A percentile compares a stretch with the other conserved stretches of the same genome.
Conservation (phyloP, 768 basidiomycete genomes). For the Macrocybe gigantea region DNA sequence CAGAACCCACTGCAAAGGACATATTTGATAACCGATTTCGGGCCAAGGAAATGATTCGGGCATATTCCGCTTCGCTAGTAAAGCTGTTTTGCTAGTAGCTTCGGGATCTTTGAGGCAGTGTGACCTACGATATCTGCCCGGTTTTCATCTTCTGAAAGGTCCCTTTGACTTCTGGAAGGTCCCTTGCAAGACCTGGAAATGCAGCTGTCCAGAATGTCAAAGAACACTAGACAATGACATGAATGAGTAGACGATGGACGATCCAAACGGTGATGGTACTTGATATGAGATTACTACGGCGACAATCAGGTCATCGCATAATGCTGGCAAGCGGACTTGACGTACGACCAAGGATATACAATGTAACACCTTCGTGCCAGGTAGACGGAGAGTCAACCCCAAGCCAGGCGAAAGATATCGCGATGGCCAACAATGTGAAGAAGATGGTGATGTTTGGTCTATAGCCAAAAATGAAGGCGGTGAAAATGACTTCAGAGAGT, state of each 20-base stretch:
- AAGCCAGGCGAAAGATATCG: constrained; percentile 73
- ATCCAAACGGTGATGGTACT: no score
- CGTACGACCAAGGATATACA: constrained; percentile 64
- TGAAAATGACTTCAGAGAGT: not conserved
- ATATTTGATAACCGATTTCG: constrained; percentile 74
- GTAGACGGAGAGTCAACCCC: constrained; percentile 59
- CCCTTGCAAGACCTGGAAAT: constrained; percentile 68
- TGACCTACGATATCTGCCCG: constrained; percentile 42
- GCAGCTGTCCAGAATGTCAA: constrained; percentile 83
- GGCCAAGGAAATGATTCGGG: constrained; percentile 51
- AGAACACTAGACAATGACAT: constrained; percentile 35
- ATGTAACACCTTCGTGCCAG: constrained; percentile 55
- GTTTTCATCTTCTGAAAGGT: constrained; percentile 34
- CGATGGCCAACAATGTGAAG: constrained; percentile 61
- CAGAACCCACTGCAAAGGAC: constrained; percentile 64
- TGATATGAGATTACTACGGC: no score
- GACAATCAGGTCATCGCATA: no score
- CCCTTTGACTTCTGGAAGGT: constrained; percentile 62
- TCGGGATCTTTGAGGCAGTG: not conserved
- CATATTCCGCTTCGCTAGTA: constrained; percentile 44
- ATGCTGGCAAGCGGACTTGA: constrained; percentile 35
- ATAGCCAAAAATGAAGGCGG: constrained; percentile 2
- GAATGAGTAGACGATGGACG: no score
- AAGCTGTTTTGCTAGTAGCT: not conserved
- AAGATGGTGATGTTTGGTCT: constrained; percentile 76